Evolutionary conservation across 2,329 filamentous ascomycete species (phyloP).

Genomic region (Beauveria sp.): DNA sequence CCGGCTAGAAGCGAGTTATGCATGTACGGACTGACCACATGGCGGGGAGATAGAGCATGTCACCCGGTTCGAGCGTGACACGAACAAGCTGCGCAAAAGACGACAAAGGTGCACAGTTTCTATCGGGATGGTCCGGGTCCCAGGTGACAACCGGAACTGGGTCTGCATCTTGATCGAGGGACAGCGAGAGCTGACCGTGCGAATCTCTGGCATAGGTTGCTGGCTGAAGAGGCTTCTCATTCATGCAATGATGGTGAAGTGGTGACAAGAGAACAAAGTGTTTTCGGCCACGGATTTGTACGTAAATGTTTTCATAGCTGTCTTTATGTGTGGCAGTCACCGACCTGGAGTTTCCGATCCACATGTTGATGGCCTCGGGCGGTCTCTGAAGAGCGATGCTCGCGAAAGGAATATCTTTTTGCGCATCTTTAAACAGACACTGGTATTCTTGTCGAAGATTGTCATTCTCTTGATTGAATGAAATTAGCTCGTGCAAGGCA

Average conservation of each 20-base stretch:
- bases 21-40: conserved; percentile 54
- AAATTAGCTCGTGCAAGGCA: neutral
- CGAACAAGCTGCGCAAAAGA: conserved; percentile 49
- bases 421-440: conserved; percentile 54
- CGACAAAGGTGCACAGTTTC: conserved; percentile 50
- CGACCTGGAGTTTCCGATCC: conserved; percentile 67
- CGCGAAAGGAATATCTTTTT: conserved; percentile 60
- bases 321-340: conserved; percentile 71
- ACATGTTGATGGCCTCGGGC: conserved; percentile 74
- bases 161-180: conserved; percentile 26
- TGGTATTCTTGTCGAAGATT: conserved; percentile 69
- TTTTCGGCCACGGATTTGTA: conserved; percentile 65
- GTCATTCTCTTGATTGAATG: conserved; percentile 56
- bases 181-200: conserved; percentile 20
- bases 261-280: conserved; percentile 71
- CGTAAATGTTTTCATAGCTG: conserved; percentile 80
- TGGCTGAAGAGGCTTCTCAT: conserved; percentile 49
- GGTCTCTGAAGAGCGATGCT: conserved; percentile 57
- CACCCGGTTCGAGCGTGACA: conserved; percentile 63
- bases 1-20: neutral
- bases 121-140: conserved; percentile 58
- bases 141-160: conserved; percentile 62
- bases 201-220: conserved; percentile 49
- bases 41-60: conserved; percentile 75
- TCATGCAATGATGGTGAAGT: conserved; percentile 59